Conservation (phyloP, 768 basidiomycete genomes). For the Kwoniella heveanensis region DNA sequence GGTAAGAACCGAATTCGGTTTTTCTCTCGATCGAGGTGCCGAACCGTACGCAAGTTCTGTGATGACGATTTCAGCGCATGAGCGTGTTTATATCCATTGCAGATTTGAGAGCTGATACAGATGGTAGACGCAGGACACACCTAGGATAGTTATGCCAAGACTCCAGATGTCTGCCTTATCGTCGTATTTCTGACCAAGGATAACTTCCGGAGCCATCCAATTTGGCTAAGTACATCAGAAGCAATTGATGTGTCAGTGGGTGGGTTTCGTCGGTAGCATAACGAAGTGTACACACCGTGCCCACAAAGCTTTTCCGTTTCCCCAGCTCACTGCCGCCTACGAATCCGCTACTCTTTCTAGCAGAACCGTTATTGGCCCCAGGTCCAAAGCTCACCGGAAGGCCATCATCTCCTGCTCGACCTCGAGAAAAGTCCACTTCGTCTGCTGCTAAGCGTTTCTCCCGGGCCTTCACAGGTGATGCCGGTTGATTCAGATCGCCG, state of each 20-base stretch:
- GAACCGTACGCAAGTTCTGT: conserved; percentile 79
- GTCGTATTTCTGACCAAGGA: conserved; percentile 80
- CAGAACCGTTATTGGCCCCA: not conserved
- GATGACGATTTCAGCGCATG: too few species aligned
- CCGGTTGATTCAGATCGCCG: conserved; percentile 69
- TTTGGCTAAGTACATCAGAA: conserved; percentile 67
- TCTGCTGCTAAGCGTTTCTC: conserved; percentile 12
- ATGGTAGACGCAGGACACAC: conserved; percentile 14
- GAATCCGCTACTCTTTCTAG: conserved; percentile 1
- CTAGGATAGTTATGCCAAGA: conserved; percentile 87
- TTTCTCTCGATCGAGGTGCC: conserved; percentile 78
- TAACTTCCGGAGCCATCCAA: conserved; percentile 97
- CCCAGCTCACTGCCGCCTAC: conserved; percentile 6
- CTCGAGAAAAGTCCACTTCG: conserved; percentile 13
- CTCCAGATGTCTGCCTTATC: conserved; percentile 88
- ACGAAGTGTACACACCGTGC: conserved; percentile 60
- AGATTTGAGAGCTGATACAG: too few species aligned
- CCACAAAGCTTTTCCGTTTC: conserved; percentile 88
- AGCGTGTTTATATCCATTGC: too few species aligned
- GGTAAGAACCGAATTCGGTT: conserved; percentile 71
- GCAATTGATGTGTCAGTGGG: not conserved
- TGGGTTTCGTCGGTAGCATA: not conserved
- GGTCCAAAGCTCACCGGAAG: conserved; percentile 10
- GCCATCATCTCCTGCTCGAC: not conserved
- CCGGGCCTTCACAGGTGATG: conserved; percentile 11